phyloP scores from a whole-genome alignment of 2,329 filamentous ascomycete genomes.

The Fusarium buharicum region DNA sequence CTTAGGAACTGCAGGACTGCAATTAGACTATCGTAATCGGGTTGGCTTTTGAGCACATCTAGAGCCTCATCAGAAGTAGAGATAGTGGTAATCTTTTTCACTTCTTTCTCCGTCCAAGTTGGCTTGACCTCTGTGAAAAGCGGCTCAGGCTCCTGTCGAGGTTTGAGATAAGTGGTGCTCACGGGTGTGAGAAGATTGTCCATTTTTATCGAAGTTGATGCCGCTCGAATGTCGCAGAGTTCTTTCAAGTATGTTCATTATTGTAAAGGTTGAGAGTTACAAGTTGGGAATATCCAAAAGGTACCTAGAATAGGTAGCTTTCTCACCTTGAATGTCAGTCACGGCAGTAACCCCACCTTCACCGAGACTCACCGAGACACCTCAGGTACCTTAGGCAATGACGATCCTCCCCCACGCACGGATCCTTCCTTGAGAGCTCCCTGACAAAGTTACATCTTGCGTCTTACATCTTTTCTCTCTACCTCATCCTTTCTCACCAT shows the following conservation, averaged over 20 bases:
- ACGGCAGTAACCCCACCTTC: constrained; percentile 44
- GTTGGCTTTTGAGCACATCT: constrained; percentile 69
- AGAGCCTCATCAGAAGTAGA: constrained; percentile 63
- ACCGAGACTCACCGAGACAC: constrained; percentile 48
- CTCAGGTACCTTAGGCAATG: constrained; percentile 33
- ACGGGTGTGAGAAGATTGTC: constrained; percentile 66
- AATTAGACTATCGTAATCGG: constrained; percentile 67
- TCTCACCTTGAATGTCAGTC: too few relatives aligned
- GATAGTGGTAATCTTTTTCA: constrained; percentile 19
- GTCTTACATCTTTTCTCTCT: constrained; percentile 9
- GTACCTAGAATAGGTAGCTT: too few relatives aligned
- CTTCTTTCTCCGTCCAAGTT: constrained; percentile 11
- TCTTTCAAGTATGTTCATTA: too few relatives aligned
- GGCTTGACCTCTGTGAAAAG: constrained; percentile 53
- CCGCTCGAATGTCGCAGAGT: background rate
- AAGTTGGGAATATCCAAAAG: too few relatives aligned
- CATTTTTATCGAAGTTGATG: constrained; percentile 53
- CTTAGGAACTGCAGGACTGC: constrained; percentile 64
- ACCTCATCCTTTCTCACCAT: background rate
- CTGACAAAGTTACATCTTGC: constrained; percentile 1
- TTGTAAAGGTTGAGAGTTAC: background rate
- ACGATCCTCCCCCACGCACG: constrained; percentile 39
- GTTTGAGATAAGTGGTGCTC: constrained; percentile 61
- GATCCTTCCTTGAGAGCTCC: constrained; percentile 25
- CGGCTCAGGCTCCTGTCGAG: constrained; percentile 50